Percentiles rank a stretch among this genome's conserved stretches.
Conservation (phyloP, 1,139 yeast species). For the Debaryomyces robertsiae region DNA sequence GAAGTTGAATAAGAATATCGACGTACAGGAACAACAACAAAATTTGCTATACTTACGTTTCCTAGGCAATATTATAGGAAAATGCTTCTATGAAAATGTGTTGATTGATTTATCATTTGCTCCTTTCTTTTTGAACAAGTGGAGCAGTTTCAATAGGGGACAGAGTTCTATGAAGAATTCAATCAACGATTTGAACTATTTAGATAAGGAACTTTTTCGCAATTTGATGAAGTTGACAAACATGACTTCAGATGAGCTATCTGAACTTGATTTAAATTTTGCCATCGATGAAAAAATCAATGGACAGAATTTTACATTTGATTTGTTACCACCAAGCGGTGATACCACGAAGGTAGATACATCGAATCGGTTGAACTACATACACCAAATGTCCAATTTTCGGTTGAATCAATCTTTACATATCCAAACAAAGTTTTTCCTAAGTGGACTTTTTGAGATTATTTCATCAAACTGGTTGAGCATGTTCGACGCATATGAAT, state of each 20-base stretch:
- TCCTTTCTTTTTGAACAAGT: conserved; percentile 78
- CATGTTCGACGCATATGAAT: conserved; percentile 81
- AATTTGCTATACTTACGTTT: conserved; percentile 54
- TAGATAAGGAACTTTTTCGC: conserved; percentile 68
- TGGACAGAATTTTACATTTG: conserved; percentile 45
- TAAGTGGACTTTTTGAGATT: conserved; percentile 69
- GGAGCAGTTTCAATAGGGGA: conserved; percentile 43
- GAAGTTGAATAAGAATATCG: conserved; percentile 26
- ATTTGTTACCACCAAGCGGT: conserved; percentile 63
- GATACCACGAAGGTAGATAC: conserved; percentile 53
- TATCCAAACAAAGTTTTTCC: conserved; percentile 63
- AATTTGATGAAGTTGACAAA: conserved; percentile 64
- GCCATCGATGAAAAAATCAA: conserved; percentile 53
- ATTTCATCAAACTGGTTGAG: conserved; percentile 75
- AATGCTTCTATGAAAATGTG: conserved; percentile 84
- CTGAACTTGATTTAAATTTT: conserved; percentile 64
- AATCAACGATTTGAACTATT: conserved; percentile 74
- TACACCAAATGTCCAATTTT: conserved; percentile 77
- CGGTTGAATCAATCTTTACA: conserved; percentile 67
- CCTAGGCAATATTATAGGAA: conserved; percentile 82
- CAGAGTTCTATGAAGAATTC: conserved; percentile 47
- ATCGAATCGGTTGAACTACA: conserved; percentile 70
- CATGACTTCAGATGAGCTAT: conserved; percentile 60
- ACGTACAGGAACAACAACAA: conserved; percentile 28
- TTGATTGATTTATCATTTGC: conserved; percentile 85